phyloP scores from a whole-genome alignment of 257 asterid genomes.

The Nicotiana tomentosiformis region DNA sequence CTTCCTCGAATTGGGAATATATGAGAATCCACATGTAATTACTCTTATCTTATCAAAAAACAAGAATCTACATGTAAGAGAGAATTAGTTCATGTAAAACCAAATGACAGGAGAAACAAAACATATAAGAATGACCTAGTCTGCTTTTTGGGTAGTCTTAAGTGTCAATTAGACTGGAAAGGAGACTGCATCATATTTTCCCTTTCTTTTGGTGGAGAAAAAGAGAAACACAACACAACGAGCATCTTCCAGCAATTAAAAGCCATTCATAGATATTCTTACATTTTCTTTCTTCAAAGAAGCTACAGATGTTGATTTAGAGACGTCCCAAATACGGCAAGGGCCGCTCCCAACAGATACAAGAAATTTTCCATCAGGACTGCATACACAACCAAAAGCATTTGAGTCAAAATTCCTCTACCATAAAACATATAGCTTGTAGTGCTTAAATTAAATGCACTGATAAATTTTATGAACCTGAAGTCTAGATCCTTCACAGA shows the following conservation, averaged over 20 bases:
- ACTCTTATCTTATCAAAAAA: background rate
- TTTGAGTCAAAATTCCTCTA: conserved; percentile 9
- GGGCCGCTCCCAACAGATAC: conserved; percentile 89
- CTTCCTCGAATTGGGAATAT: background rate
- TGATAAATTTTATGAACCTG: conserved; percentile 45
- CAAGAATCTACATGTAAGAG: background rate
- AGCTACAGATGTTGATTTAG: conserved; percentile 47
- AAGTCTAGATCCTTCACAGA: conserved; percentile 86
- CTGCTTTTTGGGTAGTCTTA: background rate
- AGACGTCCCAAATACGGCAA: conserved; percentile 77
- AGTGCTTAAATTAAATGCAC: background rate
- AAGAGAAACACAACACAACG: background rate
- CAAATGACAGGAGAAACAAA: conserved; percentile 2
- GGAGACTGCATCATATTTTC: background rate
- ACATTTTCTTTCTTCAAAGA: conserved; percentile 70
- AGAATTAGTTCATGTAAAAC: background rate
- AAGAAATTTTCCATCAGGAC: conserved; percentile 84
- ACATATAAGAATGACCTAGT: background rate
- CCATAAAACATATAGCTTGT: background rate
- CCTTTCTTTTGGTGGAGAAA: background rate
- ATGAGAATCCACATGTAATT: background rate
- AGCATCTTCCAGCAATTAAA: background rate
- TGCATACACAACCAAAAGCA: conserved; percentile 34
- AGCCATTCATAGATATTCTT: conserved; percentile 17
- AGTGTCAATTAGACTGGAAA: background rate